Evolutionary conservation across 2,329 filamentous ascomycete genomes (phyloP).

Genomic region (Sporothrix schenckii): DNA sequence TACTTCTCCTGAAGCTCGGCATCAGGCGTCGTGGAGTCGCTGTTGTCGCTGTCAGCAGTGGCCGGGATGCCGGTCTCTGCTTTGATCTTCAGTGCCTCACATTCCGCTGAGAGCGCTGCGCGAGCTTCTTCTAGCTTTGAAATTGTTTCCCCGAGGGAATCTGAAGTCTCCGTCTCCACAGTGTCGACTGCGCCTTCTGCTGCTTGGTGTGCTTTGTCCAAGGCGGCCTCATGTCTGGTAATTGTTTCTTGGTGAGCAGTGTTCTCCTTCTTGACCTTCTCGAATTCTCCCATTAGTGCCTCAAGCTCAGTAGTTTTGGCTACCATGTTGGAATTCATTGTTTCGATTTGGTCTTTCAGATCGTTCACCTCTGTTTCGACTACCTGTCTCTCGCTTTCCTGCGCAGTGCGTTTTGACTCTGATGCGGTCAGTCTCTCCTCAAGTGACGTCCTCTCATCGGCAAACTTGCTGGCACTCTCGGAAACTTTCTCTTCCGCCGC

Average conservation of each 20-base stretch:
- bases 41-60: not conserved
- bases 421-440: slow-evolving; percentile 22
- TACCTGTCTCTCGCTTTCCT: slow-evolving; percentile 24
- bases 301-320: slow-evolving; percentile 12
- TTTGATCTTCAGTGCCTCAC: slow-evolving; percentile 9
- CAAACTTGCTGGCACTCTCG: not conserved
- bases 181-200: not conserved
- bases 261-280: slow-evolving; percentile 23
- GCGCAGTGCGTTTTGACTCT: not conserved
- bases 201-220: slow-evolving; percentile 4
- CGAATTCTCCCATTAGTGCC: not conserved
- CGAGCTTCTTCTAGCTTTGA: slow-evolving; percentile 24
- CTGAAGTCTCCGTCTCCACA: not conserved
- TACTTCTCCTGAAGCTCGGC: slow-evolving; percentile 25
- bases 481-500: not conserved
- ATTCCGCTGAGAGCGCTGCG: slow-evolving; percentile 20
- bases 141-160: not conserved
- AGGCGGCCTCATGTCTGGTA: not conserved
- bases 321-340: slow-evolving; percentile 13
- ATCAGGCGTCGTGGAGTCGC: not conserved
- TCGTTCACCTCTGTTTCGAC: not conserved
- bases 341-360: not conserved
- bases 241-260: slow-evolving; percentile 4
- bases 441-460: not conserved
- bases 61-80: not conserved